Percentiles rank a stretch among this genome's conserved stretches.
phyloP scores from a whole-genome alignment of 345 rosid genomes.

The Toxicodendron radicans region DNA sequence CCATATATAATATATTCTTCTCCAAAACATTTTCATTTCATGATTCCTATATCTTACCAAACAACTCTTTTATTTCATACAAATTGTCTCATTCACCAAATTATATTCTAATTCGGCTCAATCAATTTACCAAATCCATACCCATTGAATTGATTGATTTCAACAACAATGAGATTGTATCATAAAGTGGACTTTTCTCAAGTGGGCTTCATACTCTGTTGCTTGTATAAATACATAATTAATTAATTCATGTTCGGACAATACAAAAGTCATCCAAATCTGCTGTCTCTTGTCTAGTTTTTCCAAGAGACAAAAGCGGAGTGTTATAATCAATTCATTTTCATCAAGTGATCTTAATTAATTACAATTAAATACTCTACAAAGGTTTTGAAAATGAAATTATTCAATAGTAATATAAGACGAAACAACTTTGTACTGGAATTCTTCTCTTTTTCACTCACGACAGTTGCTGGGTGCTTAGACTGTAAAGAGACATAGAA shows the following conservation, averaged over 20 bases:
- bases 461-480: conserved; percentile 5
- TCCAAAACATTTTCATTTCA: no score
- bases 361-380: background rate
- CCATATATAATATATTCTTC: background rate
- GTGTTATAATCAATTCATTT: background rate
- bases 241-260: background rate
- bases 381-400: background rate
- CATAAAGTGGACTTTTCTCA: background rate
- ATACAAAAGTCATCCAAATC: background rate
- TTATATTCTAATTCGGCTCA: no score
- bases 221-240: no score
- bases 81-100: no score
- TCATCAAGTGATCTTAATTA: no score
- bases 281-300: background rate
- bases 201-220: background rate
- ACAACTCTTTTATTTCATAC: no score
- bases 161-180: no score
- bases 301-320: background rate
- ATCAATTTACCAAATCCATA: no score
- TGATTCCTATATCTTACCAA: no score
- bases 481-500: conserved; percentile 9
- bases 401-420: background rate
- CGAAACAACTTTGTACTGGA: background rate
- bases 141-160: no score
- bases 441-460: background rate